phyloP scores from a whole-genome alignment of 2,329 filamentous ascomycete species.

The Neonectria sp. region DNA sequence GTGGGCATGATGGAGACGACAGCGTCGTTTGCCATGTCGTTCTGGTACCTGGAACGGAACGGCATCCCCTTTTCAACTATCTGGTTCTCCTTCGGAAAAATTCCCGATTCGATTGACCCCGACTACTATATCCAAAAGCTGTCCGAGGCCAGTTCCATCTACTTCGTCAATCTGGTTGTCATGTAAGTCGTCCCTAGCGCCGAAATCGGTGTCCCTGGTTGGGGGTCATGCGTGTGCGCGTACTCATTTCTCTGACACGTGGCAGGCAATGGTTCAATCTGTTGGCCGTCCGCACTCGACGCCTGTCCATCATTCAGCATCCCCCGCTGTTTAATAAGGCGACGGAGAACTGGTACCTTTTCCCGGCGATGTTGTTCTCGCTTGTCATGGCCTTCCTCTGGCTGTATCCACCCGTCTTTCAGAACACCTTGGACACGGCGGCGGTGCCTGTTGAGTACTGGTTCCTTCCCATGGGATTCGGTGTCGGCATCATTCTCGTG shows the following conservation, averaged over 20 bases:
- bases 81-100: background rate
- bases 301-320: slow-evolving; percentile 80
- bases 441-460: slow-evolving; percentile 80
- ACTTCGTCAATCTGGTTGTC: slow-evolving; percentile 82
- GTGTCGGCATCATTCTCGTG: slow-evolving; percentile 50
- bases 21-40: slow-evolving; percentile 75
- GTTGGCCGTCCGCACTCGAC: slow-evolving; percentile 76
- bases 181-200: slow-evolving; percentile 62
- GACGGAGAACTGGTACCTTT: slow-evolving; percentile 78
- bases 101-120: slow-evolving; percentile 50
- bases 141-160: too few species aligned
- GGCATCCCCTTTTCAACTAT: slow-evolving; percentile 50
- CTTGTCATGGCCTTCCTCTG: slow-evolving; percentile 79
- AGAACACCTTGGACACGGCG: slow-evolving; percentile 72
- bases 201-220: slow-evolving; percentile 25
- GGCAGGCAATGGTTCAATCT: slow-evolving; percentile 79
- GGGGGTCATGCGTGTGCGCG: background rate
- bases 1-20: slow-evolving; percentile 76
- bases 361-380: slow-evolving; percentile 79
- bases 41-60: slow-evolving; percentile 36
- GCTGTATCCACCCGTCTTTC: slow-evolving; percentile 77
- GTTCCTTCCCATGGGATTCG: slow-evolving; percentile 83
- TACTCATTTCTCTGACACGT: slow-evolving; percentile 28
- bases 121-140: slow-evolving; percentile 51
- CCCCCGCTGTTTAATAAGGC: slow-evolving; percentile 75